Base-by-base conservation (phyloP, 768 basidiomycete species). In the Boletellus sp. region DNA sequence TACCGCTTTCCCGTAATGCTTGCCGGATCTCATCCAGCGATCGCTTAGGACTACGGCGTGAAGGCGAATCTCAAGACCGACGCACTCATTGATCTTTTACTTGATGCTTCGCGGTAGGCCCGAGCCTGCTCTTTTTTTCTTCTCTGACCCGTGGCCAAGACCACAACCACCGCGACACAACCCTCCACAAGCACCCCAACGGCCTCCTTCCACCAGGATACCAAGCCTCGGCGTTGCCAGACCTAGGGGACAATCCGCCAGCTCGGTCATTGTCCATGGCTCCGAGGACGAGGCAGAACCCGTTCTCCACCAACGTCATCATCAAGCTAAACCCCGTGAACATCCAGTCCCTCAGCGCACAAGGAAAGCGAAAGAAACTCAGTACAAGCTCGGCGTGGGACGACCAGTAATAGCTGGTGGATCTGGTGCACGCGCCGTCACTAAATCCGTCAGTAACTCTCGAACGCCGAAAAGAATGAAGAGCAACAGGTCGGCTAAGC, bases 1-100 rank as follows among this genome's bases (percentile, higher is more conserved):
- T 36, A 48, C 52, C 28, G 3, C 33, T 59, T 47, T 61, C 56
- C 41, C 59, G 42, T 42, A 36, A 33, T 44, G 10, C 10, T 37
- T 42, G 38, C 10, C 52, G 32, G 48, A 55, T 52, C 55, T 63
- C 48, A 59, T 48, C 12, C 53, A 45, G 22, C 36, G 50, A 36
- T 52, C 42, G 46, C 23, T 47, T 35, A 91, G 87, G 85, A 89
- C 58, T 81, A 84, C 61, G 87, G 87, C 50, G 80, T 91, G 53
- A 87, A 79, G 68, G 89, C 89, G 39, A 90, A 90, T 68, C 77
- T 90, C 62, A 90, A 87, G 72, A 80, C 85, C 20, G 86, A 89
- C 60, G 83, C 80, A 41, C 72, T 91, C 54, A 88, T 91, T 60
- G 84, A 89, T 62, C 73, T 87, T 16, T 70, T 91, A 23, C 71